Base-by-base conservation (phyloP, 768 basidiomycete species). In the Auriscalpium orientale region DNA sequence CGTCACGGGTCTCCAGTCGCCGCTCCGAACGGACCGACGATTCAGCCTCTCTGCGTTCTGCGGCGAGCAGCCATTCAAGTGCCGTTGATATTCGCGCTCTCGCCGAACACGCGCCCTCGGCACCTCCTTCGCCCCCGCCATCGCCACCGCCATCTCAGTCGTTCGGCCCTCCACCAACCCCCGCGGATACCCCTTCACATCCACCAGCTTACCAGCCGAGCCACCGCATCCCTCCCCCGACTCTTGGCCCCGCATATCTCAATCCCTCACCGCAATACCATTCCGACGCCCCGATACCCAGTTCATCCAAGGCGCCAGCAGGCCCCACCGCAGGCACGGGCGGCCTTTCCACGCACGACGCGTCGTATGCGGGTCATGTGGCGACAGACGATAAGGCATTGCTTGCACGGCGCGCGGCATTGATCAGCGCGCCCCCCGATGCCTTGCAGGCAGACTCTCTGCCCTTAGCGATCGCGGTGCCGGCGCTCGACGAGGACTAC, bases 371-470 rank as follows among this genome's bases (percentile, higher is more conserved):
- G 11, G 70, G 67, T 15, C 71, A 72, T 48, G 64, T 73, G 20
- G 71, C 71, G 13, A 71, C 70, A 3, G 71, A 73, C 54, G 71
- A 73, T 57, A 73, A 73, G 59, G 61, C 62, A 3, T 28, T 70
- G 15, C 64, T 73, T 5, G 67, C 69, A n/a, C 67, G 60, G 20
- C 62, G 71, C 62, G 66, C 64, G 5, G 57, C 61, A 7, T 37
- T 70, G 45, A 67, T 52, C 45, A 65, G 64, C 36, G 56, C 58
- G 22, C 59, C 59, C 44, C 55, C 55, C 2, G 22, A 35, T 35
- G 51, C 35, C 9, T 40, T 46, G 11, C 36, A 8, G 16, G 56
- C 4, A n/a, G 7, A 34, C 3, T 28, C 18, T 15, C 18, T 48
- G 22, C 43, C 36, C 5, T 8, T 46, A 18, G 38, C 53, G 16